Conservation (phyloP, 805 yeast genomes). For the Kodamaea sagamina region DNA sequence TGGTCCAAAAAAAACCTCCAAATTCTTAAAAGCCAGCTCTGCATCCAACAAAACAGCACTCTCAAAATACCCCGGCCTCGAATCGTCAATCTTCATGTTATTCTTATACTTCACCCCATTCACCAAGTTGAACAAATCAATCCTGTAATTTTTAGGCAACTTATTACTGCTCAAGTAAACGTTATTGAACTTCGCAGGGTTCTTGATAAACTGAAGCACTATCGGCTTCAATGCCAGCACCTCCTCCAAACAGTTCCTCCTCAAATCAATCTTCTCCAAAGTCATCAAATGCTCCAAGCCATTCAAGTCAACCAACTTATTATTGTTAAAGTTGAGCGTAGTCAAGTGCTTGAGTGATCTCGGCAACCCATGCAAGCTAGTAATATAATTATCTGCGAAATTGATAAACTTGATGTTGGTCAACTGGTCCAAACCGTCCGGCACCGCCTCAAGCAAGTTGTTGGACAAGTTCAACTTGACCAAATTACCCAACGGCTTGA, state of each 20-base stretch:
- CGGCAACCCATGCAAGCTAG: slow-evolving; percentile 37
- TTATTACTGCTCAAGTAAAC: slow-evolving; percentile 45
- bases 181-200: slow-evolving; percentile 37
- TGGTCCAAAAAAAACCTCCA: slow-evolving; percentile 37
- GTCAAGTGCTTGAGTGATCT: slow-evolving; percentile 36
- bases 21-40: slow-evolving; percentile 45
- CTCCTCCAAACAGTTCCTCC: slow-evolving; percentile 47
- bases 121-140: slow-evolving; percentile 55
- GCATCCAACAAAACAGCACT: slow-evolving; percentile 54
- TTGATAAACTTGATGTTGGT: slow-evolving; percentile 48
- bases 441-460: slow-evolving; percentile 51
- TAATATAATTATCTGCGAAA: slow-evolving; percentile 44
- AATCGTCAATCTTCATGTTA: slow-evolving; percentile 55
- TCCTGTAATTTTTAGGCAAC: slow-evolving; percentile 49
- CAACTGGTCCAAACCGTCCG: slow-evolving; percentile 54
- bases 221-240: slow-evolving; percentile 37
- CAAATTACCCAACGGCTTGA: slow-evolving; percentile 41
- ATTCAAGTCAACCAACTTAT: slow-evolving; percentile 41
- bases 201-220: slow-evolving; percentile 33
- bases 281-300: slow-evolving; percentile 46
- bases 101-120: slow-evolving; percentile 54
- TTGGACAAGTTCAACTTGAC: slow-evolving; percentile 57
- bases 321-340: slow-evolving; percentile 53
- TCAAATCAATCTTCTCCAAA: slow-evolving; percentile 54
- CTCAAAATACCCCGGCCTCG: slow-evolving; percentile 63